These are phyloP conservation scores for Populus hybrid DNA, from an alignment of 441 rosid species.

Conservation along the genomic window DNA sequence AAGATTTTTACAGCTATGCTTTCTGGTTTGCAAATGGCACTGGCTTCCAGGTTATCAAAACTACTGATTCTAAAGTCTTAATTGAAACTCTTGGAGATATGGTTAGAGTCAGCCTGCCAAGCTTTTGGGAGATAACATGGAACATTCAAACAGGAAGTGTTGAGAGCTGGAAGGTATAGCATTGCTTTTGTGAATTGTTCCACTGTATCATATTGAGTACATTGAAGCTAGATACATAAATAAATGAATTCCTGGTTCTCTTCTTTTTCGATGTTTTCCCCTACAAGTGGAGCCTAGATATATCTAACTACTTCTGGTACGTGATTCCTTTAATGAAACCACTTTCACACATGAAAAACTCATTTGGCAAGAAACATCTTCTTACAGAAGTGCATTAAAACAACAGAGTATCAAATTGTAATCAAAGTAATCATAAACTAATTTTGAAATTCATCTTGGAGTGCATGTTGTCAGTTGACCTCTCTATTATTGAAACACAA, in stretches of 20 bases:
- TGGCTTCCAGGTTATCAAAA: conserved; percentile 52
- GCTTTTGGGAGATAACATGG: conserved; percentile 69
- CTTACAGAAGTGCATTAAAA: background rate
- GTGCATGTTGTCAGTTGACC: background rate
- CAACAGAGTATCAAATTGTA: background rate
- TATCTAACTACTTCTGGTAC: background rate
- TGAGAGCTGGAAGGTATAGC: conserved; percentile 84
- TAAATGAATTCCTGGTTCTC: background rate
- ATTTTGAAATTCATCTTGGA: background rate
- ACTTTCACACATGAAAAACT: background rate
- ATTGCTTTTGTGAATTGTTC: conserved; percentile 6
- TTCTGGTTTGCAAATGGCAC: conserved; percentile 10
- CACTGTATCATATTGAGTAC: background rate
- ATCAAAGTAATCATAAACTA: background rate
- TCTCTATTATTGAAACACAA: background rate
- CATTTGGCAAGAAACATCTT: background rate
- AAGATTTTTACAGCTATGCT: background rate
- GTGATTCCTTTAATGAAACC: background rate
- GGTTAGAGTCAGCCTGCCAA: conserved; percentile 52
- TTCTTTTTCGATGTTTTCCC: background rate
- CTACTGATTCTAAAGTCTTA: conserved; percentile 36
- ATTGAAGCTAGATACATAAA: background rate
- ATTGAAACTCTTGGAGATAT: conserved; percentile 53
- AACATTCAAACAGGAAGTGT: conserved; percentile 56
- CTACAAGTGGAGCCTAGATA: background rate